Percentiles rank a stretch among this genome's conserved stretches.
Evolutionary conservation across 1,284 basidiomycete genomes (phyloP).

Genomic region (Albatrellus sp.): DNA sequence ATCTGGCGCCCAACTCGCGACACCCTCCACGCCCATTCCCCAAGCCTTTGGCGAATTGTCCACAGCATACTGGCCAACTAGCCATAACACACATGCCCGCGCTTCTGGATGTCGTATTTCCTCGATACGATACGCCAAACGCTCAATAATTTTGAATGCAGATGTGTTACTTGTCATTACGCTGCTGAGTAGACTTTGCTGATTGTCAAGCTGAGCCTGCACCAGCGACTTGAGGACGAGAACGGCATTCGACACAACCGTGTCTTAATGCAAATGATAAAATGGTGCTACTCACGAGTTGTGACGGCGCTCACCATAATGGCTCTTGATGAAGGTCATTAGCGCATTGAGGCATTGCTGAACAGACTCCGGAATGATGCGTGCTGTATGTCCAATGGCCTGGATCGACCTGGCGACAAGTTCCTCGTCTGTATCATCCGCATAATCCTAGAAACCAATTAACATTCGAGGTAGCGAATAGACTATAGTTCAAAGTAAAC

Average conservation of each 20-base stretch:
- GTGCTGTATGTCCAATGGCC: conserved; percentile 70
- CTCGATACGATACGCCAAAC: conserved; percentile 64
- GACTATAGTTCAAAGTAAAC: conserved; percentile 15
- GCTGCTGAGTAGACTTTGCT: conserved; percentile 4
- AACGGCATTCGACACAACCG: conserved; percentile 66
- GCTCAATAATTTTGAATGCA: conserved; percentile 58
- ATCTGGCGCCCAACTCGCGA: conserved; percentile 73
- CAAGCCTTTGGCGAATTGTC: not conserved
- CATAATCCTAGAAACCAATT: conserved; percentile 48
- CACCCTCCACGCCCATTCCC: conserved; percentile 24
- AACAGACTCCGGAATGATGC: conserved; percentile 51
- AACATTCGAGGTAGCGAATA: not conserved
- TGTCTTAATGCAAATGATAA: conserved; percentile 27
- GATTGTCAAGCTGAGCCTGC: conserved; percentile 44
- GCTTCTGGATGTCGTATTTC: conserved; percentile 71
- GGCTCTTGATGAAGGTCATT: conserved; percentile 67
- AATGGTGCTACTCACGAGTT: not conserved
- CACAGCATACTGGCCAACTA: conserved; percentile 76
- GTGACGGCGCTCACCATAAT: conserved; percentile 39
- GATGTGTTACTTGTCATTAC: conserved; percentile 20
- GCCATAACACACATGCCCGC: conserved; percentile 78
- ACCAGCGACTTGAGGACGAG: conserved; percentile 78
- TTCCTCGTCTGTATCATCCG: conserved; percentile 56
- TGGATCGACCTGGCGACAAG: conserved; percentile 64
- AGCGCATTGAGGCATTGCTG: conserved; percentile 65